phyloP scores from a whole-genome alignment of 495 filamentous ascomycete genomes.

The Xylaria venustula region DNA sequence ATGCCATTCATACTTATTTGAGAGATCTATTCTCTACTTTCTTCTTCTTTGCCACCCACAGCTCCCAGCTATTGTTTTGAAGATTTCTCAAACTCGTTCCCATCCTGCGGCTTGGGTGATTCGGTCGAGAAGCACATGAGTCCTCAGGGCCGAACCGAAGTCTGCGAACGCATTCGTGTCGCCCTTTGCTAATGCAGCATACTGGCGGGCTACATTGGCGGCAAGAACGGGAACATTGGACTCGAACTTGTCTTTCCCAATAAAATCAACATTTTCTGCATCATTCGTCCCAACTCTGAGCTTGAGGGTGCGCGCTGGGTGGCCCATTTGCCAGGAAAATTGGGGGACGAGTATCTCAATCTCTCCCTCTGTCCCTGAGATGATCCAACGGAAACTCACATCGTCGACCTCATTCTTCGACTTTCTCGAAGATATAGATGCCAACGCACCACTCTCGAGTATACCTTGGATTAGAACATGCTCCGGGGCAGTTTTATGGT shows the following conservation, averaged over 20 bases:
- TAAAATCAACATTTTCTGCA: not conserved
- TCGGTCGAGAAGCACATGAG: conserved; percentile 16
- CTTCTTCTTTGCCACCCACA: too few species aligned
- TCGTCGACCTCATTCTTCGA: conserved; percentile 29
- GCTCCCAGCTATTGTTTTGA: too few species aligned
- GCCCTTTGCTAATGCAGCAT: conserved; percentile 35
- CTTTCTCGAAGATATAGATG: conserved; percentile 37
- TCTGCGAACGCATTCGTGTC: conserved; percentile 14
- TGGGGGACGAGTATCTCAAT: conserved; percentile 32
- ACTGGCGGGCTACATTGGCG: conserved; percentile 22
- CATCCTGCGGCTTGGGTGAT: conserved; percentile 14
- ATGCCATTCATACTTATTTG: too few species aligned
- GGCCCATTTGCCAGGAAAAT: conserved; percentile 1
- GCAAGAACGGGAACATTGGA: conserved; percentile 19
- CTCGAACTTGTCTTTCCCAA: conserved; percentile 7
- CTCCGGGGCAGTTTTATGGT: conserved; percentile 28
- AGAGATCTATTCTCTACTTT: too few species aligned
- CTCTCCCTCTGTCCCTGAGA: conserved; percentile 48
- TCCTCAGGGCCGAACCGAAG: conserved; percentile 16
- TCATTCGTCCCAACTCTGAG: not conserved
- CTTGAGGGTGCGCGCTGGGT: not conserved
- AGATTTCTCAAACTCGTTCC: too few species aligned
- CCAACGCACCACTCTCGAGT: conserved; percentile 34
- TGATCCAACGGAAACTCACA: conserved; percentile 38
- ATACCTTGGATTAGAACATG: conserved; percentile 45